Percentiles rank a stretch among this genome's conserved stretches.
Conservation (phyloP, 768 basidiomycete genomes). For the Suillus tomentosus region DNA sequence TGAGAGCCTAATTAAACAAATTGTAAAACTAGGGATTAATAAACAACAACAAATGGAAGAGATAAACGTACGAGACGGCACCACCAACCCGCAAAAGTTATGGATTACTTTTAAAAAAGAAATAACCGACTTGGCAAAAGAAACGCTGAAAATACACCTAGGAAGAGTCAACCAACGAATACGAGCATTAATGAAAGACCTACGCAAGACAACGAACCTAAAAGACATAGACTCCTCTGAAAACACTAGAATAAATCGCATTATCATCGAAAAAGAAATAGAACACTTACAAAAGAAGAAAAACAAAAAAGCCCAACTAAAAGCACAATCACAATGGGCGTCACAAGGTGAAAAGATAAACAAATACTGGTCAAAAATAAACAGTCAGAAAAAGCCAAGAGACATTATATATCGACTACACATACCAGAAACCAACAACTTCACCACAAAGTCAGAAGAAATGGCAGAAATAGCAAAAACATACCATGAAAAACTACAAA, state of each 20-base stretch:
- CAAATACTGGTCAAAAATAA: neutral
- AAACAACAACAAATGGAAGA: too few relatives aligned
- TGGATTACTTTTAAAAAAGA: too few relatives aligned
- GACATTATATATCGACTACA: neutral
- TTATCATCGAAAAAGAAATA: neutral
- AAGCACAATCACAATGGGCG: neutral
- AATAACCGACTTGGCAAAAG: too few relatives aligned
- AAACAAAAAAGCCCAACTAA: neutral
- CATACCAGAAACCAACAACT: accelerated
- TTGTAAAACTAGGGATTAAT: too few relatives aligned
- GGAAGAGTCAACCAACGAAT: too few relatives aligned
- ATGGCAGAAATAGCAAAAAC: neutral
- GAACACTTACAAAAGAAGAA: neutral
- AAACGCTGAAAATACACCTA: too few relatives aligned
- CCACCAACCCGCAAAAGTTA: too few relatives aligned
- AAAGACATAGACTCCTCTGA: neutral
- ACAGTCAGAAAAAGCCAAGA: neutral
- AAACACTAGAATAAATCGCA: neutral
- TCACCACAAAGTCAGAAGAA: neutral
- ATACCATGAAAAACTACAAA: neutral
- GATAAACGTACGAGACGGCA: too few relatives aligned
- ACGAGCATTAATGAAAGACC: neutral
- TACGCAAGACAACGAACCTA: accelerated
- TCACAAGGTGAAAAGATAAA: neutral
- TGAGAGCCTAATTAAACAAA: too few relatives aligned